Evolutionary conservation across 1,284 basidiomycete genomes (phyloP).

Genomic region (Cutaneotrichosporon dermatis): DNA sequence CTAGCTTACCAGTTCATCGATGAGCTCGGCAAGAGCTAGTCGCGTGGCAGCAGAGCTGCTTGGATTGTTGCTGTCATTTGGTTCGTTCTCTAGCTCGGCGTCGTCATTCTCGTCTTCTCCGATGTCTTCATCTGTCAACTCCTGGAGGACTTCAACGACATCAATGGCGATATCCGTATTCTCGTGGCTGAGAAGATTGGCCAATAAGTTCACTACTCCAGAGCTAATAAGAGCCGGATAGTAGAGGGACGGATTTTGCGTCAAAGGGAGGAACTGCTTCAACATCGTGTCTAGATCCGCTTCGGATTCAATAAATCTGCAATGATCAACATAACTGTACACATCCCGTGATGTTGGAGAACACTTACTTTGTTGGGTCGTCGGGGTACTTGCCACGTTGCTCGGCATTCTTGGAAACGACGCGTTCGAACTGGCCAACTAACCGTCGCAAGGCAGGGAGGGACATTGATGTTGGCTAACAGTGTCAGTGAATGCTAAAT

Average conservation of each 20-base stretch:
- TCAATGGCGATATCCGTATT: conserved; percentile 92
- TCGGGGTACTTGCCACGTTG: conserved; percentile 85
- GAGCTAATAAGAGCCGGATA: conserved; percentile 85
- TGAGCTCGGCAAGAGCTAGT: conserved; percentile 61
- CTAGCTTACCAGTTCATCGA: conserved; percentile 64
- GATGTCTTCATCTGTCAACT: conserved; percentile 90
- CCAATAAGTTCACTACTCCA: conserved; percentile 61
- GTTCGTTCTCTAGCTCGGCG: conserved; percentile 50
- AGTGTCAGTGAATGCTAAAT: not conserved
- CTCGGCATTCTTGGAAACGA: conserved; percentile 89
- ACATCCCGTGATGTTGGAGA: not conserved
- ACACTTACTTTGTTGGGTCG: conserved; percentile 76
- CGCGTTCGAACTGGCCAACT: conserved; percentile 76
- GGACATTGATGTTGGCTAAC: conserved; percentile 50
- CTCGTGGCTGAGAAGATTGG: conserved; percentile 84
- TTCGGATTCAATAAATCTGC: conserved; percentile 96
- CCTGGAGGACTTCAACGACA: conserved; percentile 83
- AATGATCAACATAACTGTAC: too few species aligned
- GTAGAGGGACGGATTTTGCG: conserved; percentile 74
- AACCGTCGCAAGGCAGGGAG: conserved; percentile 67
- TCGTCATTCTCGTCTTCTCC: conserved; percentile 62
- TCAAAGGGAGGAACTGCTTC: conserved; percentile 77
- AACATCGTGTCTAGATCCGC: conserved; percentile 84
- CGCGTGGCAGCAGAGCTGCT: conserved; percentile 44
- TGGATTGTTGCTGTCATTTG: conserved; percentile 54